Base-by-base conservation (phyloP, 331 rosid genomes). In the Rosa hybrid region DNA sequence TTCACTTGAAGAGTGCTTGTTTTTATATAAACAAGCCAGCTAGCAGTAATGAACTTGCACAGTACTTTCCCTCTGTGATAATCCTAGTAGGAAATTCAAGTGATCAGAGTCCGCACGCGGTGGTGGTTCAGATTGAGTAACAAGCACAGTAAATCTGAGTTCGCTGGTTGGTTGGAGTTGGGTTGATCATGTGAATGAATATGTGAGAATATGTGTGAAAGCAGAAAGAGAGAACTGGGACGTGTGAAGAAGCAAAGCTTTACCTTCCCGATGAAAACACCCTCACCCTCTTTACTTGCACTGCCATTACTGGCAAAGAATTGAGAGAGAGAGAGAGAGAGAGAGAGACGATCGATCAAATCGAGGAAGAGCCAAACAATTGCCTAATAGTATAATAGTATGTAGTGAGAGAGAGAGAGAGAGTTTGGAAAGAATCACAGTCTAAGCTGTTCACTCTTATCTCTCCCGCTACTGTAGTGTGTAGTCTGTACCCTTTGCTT, bases 221-320 rank as follows among this genome's bases (percentile, higher is more conserved):
- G 73, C 79, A 27, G 25, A 51, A 65, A 63, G 44, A 38, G 62
- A 77, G 60, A 34, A 44, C 23, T 64, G 60, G 42, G 45, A 20
- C 17, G 83, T 65, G 56, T 46, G 73, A 20, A 50, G 84, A 77
- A 75, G 84, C 75, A 83, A 77, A 84, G 90, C 77, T 89, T 93
- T 91, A 86, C 98, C 97, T 94, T 91, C 94, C 98, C 98, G 77
- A 94, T 90, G 91, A 89, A 88, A 91, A 90, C 92, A 81, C 97
- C 80, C 89, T 82, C 89, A 57, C 85, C 75, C 84, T 78, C 90
- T 86, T 88, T 89, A 82, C 84, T 85, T 80, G 90, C 92, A 88
- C 87, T 84, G 97, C 89, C 86, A 88, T 84, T 79, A 80, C 94
- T 91, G 94, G 84, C 90, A 76, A 82, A 68, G 72, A 76, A 75